A percentile compares a stretch with the other conserved stretches of the same genome.
Conservation (phyloP, 2,329 filamentous ascomycete species). For the Colletotrichum sp. region DNA sequence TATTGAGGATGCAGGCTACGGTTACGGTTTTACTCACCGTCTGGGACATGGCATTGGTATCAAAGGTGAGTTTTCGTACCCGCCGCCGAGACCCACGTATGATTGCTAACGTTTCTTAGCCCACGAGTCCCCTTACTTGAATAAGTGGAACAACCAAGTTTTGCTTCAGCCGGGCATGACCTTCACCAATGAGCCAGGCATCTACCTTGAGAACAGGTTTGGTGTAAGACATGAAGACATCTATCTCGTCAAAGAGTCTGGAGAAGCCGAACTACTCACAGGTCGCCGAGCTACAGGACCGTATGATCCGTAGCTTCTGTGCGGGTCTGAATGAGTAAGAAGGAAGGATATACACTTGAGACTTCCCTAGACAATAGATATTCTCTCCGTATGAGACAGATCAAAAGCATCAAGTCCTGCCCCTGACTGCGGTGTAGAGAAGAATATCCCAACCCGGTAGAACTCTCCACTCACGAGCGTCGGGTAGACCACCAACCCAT, state of each 20-base stretch:
- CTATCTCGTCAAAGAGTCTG: slow-evolving; percentile 59
- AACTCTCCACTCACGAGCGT: neutral
- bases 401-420: neutral
- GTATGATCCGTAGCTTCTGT: slow-evolving; percentile 50
- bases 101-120: slow-evolving; percentile 33
- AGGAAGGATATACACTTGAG: neutral
- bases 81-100: neutral
- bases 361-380: neutral
- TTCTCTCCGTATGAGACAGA: neutral
- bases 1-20: slow-evolving; percentile 64
- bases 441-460: neutral
- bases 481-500: neutral
- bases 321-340: neutral
- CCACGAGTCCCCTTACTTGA: slow-evolving; percentile 68
- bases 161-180: slow-evolving; percentile 61
- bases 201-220: slow-evolving; percentile 65
- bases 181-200: slow-evolving; percentile 68
- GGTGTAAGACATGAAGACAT: slow-evolving; percentile 69
- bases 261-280: slow-evolving; percentile 59
- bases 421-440: neutral
- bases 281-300: slow-evolving; percentile 55
- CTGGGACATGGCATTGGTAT: slow-evolving; percentile 70
- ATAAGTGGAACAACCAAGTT: slow-evolving; percentile 61
- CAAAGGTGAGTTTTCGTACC: slow-evolving; percentile 38
- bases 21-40: slow-evolving; percentile 64